Evolutionary conservation across 2,329 filamentous ascomycete species (phyloP), one percentile per base, ranked within the genome.

Genomic region (Rhynchosporium secalis): DNA sequence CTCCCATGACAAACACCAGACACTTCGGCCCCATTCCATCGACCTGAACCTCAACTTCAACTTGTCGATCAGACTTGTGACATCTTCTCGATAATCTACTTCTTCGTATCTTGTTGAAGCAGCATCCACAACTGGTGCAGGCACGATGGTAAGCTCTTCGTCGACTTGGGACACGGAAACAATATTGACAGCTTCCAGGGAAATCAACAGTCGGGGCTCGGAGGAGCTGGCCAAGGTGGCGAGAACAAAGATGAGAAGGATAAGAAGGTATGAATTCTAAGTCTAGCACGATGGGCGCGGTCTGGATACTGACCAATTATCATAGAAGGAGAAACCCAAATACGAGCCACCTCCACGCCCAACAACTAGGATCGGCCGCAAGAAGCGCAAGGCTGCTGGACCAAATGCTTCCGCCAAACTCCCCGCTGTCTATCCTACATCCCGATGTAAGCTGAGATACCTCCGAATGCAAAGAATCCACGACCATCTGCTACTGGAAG

Each of bases 381-480:
- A 96, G 89, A 99, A 99, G 90, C 94, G 93, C 85, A 97, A 91
- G 88, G 86, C 87, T 56, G 92, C 90, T 64, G 95, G 95, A 58
- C 92, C 92, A 66, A 97, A 94, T 77, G 93, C 95, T 57, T 91
- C 95, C 20, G 92, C 94, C 62, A 99, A 99, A 80, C 88, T 99
- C 31, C 95, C 95, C 36, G 87, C 91, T 70, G 88, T 99, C 75
- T 97, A 91, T 76, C 95, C 95, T 61, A 98, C 93, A 56, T 95
- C 94, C 71, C 88, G 95, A 82, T 99, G 95, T 85, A 99, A 99
- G 82, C 85, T 99, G 70, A 88, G 94, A 71, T 92, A 98, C 67
- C 86, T 99, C 64, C 91, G 95, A 72, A 97, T 99, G 95, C 95
- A 99, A 80, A 89, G 95, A 74, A 92, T 98, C 72, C 96, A 99